These are phyloP conservation scores for Microdochium trichocladiopsis DNA, from an alignment of 2,329 filamentous ascomycete species.

Conservation along the genomic window DNA sequence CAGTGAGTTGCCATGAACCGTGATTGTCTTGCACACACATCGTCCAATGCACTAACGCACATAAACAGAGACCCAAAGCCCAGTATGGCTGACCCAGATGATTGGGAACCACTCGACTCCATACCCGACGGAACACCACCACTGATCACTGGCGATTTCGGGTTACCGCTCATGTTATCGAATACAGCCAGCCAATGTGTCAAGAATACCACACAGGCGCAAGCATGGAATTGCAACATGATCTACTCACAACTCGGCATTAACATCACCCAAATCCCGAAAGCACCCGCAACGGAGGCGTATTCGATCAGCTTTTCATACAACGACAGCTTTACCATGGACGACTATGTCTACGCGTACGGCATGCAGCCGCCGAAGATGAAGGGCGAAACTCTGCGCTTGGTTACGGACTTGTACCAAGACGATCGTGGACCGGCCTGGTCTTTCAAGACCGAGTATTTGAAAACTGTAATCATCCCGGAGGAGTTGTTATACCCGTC, in stretches of 20 bases:
- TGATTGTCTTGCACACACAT: not conserved
- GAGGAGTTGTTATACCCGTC: conserved; percentile 27
- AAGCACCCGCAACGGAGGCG: conserved; percentile 18
- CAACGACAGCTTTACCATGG: conserved; percentile 26
- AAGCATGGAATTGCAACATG: conserved; percentile 59
- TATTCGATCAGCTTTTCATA: conserved; percentile 34
- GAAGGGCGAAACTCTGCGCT: conserved; percentile 25
- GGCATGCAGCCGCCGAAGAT: conserved; percentile 47
- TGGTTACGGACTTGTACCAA: conserved; percentile 49
- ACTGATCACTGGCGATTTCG: conserved; percentile 47
- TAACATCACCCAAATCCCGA: conserved; percentile 23
- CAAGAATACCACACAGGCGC: conserved; percentile 42
- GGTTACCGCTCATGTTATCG: conserved; percentile 44
- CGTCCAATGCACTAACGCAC: not conserved
- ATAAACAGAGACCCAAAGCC: not conserved
- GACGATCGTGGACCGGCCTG: conserved; percentile 50
- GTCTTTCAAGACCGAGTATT: conserved; percentile 42
- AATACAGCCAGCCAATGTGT: conserved; percentile 49
- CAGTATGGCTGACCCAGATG: conserved; percentile 19
- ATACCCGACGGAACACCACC: conserved; percentile 42
- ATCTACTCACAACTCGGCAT: conserved; percentile 35
- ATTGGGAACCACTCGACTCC: conserved; percentile 43
- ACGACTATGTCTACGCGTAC: conserved; percentile 34
- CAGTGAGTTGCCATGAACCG: not conserved
- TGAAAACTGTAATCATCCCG: conserved; percentile 49